Evolutionary conservation across 768 basidiomycete genomes (phyloP).

Genomic region (Pulveroboletus sp.): DNA sequence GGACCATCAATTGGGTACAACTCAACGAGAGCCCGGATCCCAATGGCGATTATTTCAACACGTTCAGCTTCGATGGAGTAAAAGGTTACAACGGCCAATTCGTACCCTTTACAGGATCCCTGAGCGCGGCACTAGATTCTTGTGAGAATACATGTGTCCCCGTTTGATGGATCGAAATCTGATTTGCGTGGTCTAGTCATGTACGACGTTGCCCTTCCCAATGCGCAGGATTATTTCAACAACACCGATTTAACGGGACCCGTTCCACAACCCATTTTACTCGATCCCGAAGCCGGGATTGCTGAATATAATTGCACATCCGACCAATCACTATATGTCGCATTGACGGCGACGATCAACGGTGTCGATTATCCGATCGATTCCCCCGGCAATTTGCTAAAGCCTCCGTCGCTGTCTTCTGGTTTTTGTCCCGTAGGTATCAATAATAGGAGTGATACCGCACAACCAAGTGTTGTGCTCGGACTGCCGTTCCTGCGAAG

Average conservation of each 20-base stretch:
- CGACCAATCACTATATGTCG: constrained; percentile 16
- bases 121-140: constrained; percentile 25
- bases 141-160: constrained; percentile 10
- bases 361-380: constrained; percentile 32
- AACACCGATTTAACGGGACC: constrained; percentile 21
- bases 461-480: constrained; percentile 13
- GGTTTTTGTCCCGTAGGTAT: constrained; percentile 25
- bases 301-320: constrained; percentile 18
- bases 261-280: constrained; percentile 10
- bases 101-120: constrained; percentile 12
- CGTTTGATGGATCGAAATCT: neutral
- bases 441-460: constrained; percentile 7
- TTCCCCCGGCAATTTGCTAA: constrained; percentile 18
- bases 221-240: constrained; percentile 16
- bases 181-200: constrained; percentile 10
- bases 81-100: constrained; percentile 30
- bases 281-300: neutral
- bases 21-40: constrained; percentile 18
- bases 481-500: constrained; percentile 31
- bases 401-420: neutral
- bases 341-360: constrained; percentile 29
- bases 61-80: constrained; percentile 24
- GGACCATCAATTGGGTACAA: constrained; percentile 29
- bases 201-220: constrained; percentile 16
- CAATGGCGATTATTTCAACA: constrained; percentile 16